A percentile compares a stretch with the other conserved stretches of the same genome.
Conservation (phyloP, 768 basidiomycete species). For the Mycena albidolilacea region DNA sequence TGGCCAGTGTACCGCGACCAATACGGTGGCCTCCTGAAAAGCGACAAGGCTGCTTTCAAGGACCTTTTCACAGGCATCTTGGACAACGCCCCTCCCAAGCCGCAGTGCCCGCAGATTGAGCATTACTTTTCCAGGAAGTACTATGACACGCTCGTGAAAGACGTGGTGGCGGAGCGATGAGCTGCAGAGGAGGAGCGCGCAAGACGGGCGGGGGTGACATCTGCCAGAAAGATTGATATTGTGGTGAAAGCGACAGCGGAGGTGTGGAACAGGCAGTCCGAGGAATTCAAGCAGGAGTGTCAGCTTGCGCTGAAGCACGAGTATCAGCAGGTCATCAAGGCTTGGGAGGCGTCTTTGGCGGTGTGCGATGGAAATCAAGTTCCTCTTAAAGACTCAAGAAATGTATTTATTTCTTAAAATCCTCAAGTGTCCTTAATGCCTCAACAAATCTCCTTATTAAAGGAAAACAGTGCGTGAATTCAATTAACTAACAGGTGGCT, state of each 20-base stretch:
- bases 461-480: too few relatives aligned
- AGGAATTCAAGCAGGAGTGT: background rate
- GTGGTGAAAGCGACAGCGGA: background rate
- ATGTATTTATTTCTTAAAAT: too few relatives aligned
- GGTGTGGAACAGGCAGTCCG: constrained; percentile 4
- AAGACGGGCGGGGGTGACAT: background rate
- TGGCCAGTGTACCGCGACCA: background rate
- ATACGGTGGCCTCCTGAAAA: background rate
- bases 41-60: background rate
- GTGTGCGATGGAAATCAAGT: too few relatives aligned
- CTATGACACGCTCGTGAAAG: background rate
- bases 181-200: background rate
- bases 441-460: too few relatives aligned
- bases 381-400: too few relatives aligned
- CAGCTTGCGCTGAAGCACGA: background rate
- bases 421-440: too few relatives aligned
- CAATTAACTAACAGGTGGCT: too few relatives aligned
- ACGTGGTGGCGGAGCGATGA: too few relatives aligned
- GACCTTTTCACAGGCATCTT: constrained; percentile 1
- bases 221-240: background rate
- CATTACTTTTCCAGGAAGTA: constrained; percentile 10
- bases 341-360: background rate
- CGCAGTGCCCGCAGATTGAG: background rate
- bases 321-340: background rate
- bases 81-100: background rate